Evolutionary conservation across 805 yeast species (phyloP).

Genomic region (Candida alai): DNA sequence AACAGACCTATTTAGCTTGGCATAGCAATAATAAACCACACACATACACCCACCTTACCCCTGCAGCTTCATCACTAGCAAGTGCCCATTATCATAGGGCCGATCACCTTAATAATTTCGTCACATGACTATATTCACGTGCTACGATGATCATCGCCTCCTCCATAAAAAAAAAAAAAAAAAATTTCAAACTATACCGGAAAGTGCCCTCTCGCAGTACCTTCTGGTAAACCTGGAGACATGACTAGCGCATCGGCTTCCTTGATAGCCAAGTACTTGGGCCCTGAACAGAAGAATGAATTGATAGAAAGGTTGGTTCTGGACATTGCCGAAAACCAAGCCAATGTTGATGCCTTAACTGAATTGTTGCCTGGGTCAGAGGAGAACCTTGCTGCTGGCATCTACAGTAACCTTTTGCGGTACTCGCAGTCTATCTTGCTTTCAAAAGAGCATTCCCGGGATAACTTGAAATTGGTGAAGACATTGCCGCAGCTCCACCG

Average conservation of each 20-base stretch:
- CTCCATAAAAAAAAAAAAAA: too few relatives aligned
- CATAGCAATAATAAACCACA: too few relatives aligned
- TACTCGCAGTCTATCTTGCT: conserved; percentile 8
- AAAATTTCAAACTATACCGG: too few relatives aligned
- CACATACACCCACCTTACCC: too few relatives aligned
- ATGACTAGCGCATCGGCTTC: conserved; percentile 13
- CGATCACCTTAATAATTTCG: too few relatives aligned
- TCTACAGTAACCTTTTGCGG: conserved; percentile 10
- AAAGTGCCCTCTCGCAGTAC: too few relatives aligned
- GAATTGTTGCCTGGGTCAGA: conserved; percentile 24
- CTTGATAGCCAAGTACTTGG: conserved; percentile 25
- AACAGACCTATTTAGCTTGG: too few relatives aligned
- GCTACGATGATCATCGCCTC: too few relatives aligned
- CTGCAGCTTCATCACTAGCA: too few relatives aligned
- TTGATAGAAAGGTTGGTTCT: conserved; percentile 18
- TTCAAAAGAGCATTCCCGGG: conserved; percentile 6
- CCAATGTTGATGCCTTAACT: conserved; percentile 18
- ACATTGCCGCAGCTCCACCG: conserved; percentile 16
- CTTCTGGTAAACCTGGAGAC: too few relatives aligned
- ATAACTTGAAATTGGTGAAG: conserved; percentile 12
- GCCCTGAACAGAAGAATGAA: conserved; percentile 14
- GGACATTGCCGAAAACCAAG: conserved; percentile 13
- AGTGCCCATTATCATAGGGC: too few relatives aligned
- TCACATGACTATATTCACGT: too few relatives aligned
- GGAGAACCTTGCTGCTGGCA: conserved; percentile 2